Base-by-base conservation (phyloP, 176 grass and related monocot species). In the Zea mays region DNA sequence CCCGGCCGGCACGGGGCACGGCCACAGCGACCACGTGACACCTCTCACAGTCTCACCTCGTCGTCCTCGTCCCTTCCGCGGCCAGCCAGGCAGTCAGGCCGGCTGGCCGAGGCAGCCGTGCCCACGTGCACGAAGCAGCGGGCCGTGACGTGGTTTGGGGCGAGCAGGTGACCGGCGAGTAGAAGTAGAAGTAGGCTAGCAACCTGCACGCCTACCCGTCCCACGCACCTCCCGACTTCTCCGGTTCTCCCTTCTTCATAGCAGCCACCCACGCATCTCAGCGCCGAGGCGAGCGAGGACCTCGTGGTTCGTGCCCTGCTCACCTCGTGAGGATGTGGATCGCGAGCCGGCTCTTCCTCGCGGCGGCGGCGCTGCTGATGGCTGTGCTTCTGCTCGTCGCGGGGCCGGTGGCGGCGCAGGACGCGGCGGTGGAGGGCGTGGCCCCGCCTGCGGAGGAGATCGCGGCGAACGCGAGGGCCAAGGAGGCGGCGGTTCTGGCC, bases 401-500 rank as follows among this genome's bases (percentile, higher is more conserved):
- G 35, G 65, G 72, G 6, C 14, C 72, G 47, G 86, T 9, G 40
- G 86, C 66, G 59, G 77, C 77, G 64, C 76, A 84, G 86, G 81
- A 88, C 55, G 76, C 62, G 69, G 75, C 44, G 76, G 76, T 27
- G 55, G 75, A 19, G 76, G 77, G 65, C 39, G 70, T 65, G 71
- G 71, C 7, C 0, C 46, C 81, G 47, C 47, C 39, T 11, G 37
- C 76, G 55, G 81, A 40, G 33, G 86, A 84, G 56, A 20, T 64
- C 66, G 76, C 56, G 46, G 77, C 82, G 58, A 58, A 17, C 56
- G 81, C 81, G 64, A 64, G 39, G 76, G 81, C 69, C 20, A 19
- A 88, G 71, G 86, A 88, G 76, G 86, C 61, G 65, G 86, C 48
- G 65, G 77, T 27, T 71, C 72, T 89, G 19, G 65, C 41, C 46